Conservation (phyloP, 208 protist species). For the Crithidia acanthocephali region DNA sequence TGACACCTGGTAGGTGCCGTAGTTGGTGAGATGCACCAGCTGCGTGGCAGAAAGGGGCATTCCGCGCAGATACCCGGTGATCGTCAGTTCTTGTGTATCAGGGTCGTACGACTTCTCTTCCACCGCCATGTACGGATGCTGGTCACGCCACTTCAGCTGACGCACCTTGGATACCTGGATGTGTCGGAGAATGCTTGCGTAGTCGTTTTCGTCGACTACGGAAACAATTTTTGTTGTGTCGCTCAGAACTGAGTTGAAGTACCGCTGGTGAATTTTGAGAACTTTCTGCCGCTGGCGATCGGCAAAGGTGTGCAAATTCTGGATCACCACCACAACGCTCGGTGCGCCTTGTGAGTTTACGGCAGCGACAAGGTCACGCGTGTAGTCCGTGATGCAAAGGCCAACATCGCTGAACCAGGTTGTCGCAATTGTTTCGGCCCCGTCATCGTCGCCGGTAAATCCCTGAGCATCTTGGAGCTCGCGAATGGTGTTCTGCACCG, state of each 20-base stretch:
- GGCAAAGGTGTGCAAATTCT: conserved; percentile 82
- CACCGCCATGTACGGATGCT: conserved; percentile 82
- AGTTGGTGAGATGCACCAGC: conserved; percentile 87
- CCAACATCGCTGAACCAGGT: conserved; percentile 89
- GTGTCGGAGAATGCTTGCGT: conserved; percentile 59
- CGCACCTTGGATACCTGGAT: conserved; percentile 75
- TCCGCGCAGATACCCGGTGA: conserved; percentile 73
- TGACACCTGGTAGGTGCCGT: conserved; percentile 87
- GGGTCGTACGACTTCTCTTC: conserved; percentile 56
- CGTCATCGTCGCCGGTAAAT: conserved; percentile 39
- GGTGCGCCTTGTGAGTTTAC: conserved; percentile 83
- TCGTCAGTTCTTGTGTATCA: conserved; percentile 57
- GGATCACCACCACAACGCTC: conserved; percentile 73
- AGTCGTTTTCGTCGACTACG: conserved; percentile 47
- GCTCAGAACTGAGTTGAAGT: conserved; percentile 82
- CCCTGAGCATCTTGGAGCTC: conserved; percentile 52
- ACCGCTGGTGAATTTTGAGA: conserved; percentile 83
- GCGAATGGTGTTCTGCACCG: conserved; percentile 81
- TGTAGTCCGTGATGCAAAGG: conserved; percentile 89
- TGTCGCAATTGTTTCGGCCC: conserved; percentile 56
- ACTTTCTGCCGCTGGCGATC: conserved; percentile 79
- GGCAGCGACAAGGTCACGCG: conserved; percentile 71
- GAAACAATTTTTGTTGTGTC: conserved; percentile 77
- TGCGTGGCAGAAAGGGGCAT: conserved; percentile 79
- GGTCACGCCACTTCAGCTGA: conserved; percentile 81